Conservation (phyloP, 2,329 filamentous ascomycete species). For the Neofusicoccum parvum region DNA sequence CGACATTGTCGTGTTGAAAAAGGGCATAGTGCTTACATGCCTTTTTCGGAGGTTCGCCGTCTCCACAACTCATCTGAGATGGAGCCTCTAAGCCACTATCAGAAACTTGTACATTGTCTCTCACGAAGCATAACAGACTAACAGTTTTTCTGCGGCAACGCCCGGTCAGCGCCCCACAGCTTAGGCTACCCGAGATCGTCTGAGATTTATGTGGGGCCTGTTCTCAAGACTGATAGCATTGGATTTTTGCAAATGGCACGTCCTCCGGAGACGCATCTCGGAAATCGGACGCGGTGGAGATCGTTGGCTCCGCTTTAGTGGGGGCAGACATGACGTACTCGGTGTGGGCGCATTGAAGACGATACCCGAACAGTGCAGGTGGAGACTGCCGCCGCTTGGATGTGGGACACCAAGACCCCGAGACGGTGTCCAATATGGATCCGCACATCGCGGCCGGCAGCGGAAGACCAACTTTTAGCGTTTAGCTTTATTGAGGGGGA, state of each 20-base stretch:
- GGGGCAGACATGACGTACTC: neutral
- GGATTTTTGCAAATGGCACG: neutral
- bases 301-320: neutral
- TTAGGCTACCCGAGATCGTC: neutral
- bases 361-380: slow-evolving; percentile 6
- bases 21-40: too few relatives aligned
- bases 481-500: neutral
- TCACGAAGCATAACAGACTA: too few relatives aligned
- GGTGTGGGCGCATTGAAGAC: neutral
- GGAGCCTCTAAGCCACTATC: too few relatives aligned
- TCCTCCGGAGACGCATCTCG: neutral
- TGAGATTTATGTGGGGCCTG: neutral
- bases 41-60: too few relatives aligned
- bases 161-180: neutral
- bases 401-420: neutral
- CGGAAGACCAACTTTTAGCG: neutral
- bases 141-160: neutral
- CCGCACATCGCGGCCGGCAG: too few relatives aligned
- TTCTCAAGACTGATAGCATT: neutral
- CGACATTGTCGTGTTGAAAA: too few relatives aligned
- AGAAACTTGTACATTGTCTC: too few relatives aligned
- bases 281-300: neutral
- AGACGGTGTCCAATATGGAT: neutral
- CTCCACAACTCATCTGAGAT: too few relatives aligned
- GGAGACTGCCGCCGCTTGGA: neutral